Percentiles rank a stretch among this genome's conserved stretches.
These are phyloP conservation scores for Phaeophleospora eucalypticola DNA, from an alignment of 2,329 filamentous ascomycete species.

Conservation along the genomic window DNA sequence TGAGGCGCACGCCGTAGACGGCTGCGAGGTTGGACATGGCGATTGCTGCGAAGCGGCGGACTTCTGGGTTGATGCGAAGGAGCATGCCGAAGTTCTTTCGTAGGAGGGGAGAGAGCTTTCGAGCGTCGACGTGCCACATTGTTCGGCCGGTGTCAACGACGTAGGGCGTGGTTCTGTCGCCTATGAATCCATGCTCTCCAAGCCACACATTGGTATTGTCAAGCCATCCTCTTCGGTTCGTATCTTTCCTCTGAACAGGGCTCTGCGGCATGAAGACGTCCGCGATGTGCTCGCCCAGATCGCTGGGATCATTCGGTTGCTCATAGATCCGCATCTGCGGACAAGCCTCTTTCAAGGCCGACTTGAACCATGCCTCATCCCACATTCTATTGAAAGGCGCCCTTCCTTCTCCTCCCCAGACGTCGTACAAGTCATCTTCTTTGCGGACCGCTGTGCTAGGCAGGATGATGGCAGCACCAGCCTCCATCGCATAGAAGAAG, in stretches of 20 bases:
- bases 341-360: conserved; percentile 14
- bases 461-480: conserved; percentile 36
- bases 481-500: conserved; percentile 46
- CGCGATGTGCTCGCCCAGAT: neutral
- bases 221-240: neutral
- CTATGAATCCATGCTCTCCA: neutral
- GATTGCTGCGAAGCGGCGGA: conserved; percentile 27
- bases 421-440: conserved; percentile 5
- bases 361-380: conserved; percentile 18
- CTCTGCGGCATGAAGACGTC: neutral
- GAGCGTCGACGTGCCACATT: conserved; percentile 19
- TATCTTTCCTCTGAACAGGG: neutral
- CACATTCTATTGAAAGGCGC: conserved; percentile 18
- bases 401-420: conserved; percentile 1
- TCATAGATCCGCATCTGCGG: conserved; percentile 20
- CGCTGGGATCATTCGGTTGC: neutral
- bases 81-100: conserved; percentile 18
- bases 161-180: neutral
- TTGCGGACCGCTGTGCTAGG: conserved; percentile 9
- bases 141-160: conserved; percentile 17
- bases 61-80: conserved; percentile 14
- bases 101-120: conserved; percentile 8
- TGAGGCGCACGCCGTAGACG: conserved; percentile 16
- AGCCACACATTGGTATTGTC: conserved; percentile 4
- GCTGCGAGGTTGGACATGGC: conserved; percentile 29